Conservation (phyloP, 257 asterid species). For the Solanum virginianum region DNA sequence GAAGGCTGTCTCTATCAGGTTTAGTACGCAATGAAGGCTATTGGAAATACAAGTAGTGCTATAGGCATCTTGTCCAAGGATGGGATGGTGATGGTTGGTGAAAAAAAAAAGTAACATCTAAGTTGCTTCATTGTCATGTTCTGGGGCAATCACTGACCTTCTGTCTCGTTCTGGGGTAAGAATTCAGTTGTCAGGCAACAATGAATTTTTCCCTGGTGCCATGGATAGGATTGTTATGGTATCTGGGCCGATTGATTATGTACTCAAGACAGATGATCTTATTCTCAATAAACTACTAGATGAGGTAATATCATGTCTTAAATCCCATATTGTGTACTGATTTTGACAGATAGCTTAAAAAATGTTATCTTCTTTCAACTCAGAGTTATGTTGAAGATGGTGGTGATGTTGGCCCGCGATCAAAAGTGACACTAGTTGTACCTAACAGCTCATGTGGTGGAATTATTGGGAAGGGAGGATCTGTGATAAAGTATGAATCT, state of each 20-base stretch:
- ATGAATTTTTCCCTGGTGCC: constrained; percentile 28
- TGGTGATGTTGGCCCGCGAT: constrained; percentile 45
- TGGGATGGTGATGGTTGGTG: constrained; percentile 3
- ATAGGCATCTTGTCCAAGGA: constrained; percentile 5
- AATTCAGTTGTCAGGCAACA: constrained; percentile 85
- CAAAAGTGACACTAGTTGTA: constrained; percentile 72
- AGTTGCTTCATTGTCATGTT: background rate
- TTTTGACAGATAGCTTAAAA: background rate
- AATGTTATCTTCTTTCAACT: background rate
- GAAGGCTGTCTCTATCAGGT: constrained; percentile 94
- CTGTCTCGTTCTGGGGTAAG: constrained; percentile 89
- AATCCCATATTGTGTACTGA: background rate
- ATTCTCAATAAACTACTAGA: constrained; percentile 62
- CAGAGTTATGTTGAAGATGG: constrained; percentile 80
- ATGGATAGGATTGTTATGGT: constrained; percentile 77
- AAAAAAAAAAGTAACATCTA: constrained; percentile 5
- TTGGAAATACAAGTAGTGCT: constrained; percentile 8
- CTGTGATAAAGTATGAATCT: constrained; percentile 55
- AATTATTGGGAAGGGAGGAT: constrained; percentile 94
- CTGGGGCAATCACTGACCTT: constrained; percentile 45
- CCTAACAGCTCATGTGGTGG: constrained; percentile 99
- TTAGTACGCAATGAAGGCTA: constrained; percentile 65
- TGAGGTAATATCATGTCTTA: constrained; percentile 42
- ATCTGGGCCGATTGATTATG: constrained; percentile 59
- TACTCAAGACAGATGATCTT: constrained; percentile 71